Base-by-base conservation (phyloP, 306 rosid species). In the Gleditsia sinensis region DNA sequence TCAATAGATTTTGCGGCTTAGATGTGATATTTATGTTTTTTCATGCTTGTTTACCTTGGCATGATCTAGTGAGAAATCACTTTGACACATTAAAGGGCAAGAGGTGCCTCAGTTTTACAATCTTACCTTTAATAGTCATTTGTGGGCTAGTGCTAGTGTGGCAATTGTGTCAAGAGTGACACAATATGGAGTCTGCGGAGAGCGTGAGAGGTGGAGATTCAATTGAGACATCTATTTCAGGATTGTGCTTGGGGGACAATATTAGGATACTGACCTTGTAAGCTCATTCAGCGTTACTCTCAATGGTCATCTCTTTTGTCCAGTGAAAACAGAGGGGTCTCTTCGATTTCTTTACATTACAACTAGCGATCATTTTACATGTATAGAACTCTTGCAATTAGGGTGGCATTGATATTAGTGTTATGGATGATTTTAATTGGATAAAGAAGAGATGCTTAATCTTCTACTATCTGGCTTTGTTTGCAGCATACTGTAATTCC, bases 401-500 rank as follows among this genome's bases (percentile, higher is more conserved):
- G 45, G 34, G 56, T 69, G 59, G 77, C 56, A 24, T 43, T 75
- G 53, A 42, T 27, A 42, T 12, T 40, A 23, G 49, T 48, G 19
- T 46, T 28, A 43, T 43, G 16, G n/a, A 46, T 30, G 37, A 60
- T 50, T 70, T 42, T 57, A 64, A 53, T 40, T 45, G 5, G 55
- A 34, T 32, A 3, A 64, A 39, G 50, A 48, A 10, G 34, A 50
- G 9, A 25, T 69, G 61, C 72, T 64, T 60, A 34, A 74, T 68
- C 42, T 63, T 14, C 66, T 67, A 33, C 64, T 32, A 76, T 45
- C 68, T 81, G 69, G 58, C 57, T 77, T 80, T 51, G 25, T 75
- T 75, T 88, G 84, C 91, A 91, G 96, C 98, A 91, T 63, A 88
- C 97, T 62, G 97, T 94, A 42, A 91, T 89, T 73, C 96, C 96